phyloP scores from a whole-genome alignment of 176 grass and related monocot genomes.

The Cenchrus fungigraminus region DNA sequence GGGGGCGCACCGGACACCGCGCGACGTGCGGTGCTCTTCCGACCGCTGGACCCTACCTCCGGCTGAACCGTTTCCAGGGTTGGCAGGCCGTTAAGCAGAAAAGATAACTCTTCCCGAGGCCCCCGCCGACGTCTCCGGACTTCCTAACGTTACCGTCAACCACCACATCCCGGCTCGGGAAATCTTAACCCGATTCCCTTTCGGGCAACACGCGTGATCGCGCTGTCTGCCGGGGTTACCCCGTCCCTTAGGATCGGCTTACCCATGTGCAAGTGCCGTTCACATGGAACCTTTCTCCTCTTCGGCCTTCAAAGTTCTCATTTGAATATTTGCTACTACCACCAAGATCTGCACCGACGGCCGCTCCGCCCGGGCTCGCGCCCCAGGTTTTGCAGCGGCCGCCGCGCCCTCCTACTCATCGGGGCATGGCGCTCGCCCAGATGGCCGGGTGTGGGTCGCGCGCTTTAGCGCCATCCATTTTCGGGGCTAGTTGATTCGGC shows the following conservation, averaged over 20 bases:
- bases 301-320: slow-evolving; percentile 81
- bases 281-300: slow-evolving; percentile 93
- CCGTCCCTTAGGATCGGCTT: slow-evolving; percentile 46
- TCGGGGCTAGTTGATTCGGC: slow-evolving; percentile 86
- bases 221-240: slow-evolving; percentile 31
- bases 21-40: slow-evolving; percentile 74
- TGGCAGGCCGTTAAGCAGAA: slow-evolving; percentile 75
- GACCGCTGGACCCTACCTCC: slow-evolving; percentile 68
- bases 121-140: slow-evolving; percentile 75
- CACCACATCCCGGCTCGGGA: slow-evolving; percentile 49
- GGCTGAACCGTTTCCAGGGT: slow-evolving; percentile 68
- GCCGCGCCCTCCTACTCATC: slow-evolving; percentile 39
- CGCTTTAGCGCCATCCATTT: slow-evolving; percentile 82
- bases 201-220: slow-evolving; percentile 39
- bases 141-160: slow-evolving; percentile 69
- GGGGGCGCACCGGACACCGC: slow-evolving; percentile 61
- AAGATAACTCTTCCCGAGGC: slow-evolving; percentile 86
- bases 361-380: slow-evolving; percentile 19
- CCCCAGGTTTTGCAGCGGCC: too few species aligned
- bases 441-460: slow-evolving; percentile 38
- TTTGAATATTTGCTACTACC: slow-evolving; percentile 79
- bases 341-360: slow-evolving; percentile 59
- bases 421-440: background rate
- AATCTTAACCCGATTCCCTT: slow-evolving; percentile 73
- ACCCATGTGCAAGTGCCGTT: slow-evolving; percentile 80